Conservation (phyloP, 2,329 filamentous ascomycete species). For the Dothideomycetes sp. region DNA sequence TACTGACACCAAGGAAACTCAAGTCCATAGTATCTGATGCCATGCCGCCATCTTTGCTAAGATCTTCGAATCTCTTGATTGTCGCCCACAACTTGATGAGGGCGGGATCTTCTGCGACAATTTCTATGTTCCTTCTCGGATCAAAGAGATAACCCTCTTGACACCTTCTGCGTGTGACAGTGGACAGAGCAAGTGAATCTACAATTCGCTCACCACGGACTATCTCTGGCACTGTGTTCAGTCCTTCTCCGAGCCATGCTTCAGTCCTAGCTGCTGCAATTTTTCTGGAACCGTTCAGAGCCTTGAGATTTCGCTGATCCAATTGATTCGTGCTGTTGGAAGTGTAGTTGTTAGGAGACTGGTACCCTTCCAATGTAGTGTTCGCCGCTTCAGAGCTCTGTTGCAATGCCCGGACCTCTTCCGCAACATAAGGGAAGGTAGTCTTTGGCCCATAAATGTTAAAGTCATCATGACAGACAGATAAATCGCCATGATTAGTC, state of each 20-base stretch:
- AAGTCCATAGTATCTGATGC: constrained; percentile 58
- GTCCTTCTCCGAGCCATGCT: constrained; percentile 9
- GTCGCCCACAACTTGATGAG: constrained; percentile 73
- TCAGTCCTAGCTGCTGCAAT: constrained; percentile 6
- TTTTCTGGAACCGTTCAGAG: constrained; percentile 5
- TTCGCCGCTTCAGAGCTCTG: neutral
- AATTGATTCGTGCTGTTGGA: constrained; percentile 1
- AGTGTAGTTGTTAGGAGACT: neutral
- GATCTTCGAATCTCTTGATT: constrained; percentile 56
- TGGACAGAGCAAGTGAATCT: constrained; percentile 14
- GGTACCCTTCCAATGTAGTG: neutral
- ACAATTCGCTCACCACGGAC: constrained; percentile 11
- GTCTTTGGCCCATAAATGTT: constrained; percentile 9
- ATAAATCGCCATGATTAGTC: constrained; percentile 36
- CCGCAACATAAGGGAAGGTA: constrained; percentile 4
- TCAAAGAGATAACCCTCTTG: constrained; percentile 50
- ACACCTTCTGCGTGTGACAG: constrained; percentile 43
- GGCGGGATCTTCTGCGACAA: constrained; percentile 65
- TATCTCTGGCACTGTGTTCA: constrained; percentile 1
- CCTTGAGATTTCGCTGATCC: constrained; percentile 8
- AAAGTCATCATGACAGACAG: constrained; percentile 13
- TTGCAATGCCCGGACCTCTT: constrained; percentile 12
- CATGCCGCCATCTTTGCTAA: constrained; percentile 61
- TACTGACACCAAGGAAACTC: constrained; percentile 64
- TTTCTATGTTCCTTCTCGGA: constrained; percentile 53